Base-by-base conservation (phyloP, 768 basidiomycete species). In the Leccinellum rugosiceps region DNA sequence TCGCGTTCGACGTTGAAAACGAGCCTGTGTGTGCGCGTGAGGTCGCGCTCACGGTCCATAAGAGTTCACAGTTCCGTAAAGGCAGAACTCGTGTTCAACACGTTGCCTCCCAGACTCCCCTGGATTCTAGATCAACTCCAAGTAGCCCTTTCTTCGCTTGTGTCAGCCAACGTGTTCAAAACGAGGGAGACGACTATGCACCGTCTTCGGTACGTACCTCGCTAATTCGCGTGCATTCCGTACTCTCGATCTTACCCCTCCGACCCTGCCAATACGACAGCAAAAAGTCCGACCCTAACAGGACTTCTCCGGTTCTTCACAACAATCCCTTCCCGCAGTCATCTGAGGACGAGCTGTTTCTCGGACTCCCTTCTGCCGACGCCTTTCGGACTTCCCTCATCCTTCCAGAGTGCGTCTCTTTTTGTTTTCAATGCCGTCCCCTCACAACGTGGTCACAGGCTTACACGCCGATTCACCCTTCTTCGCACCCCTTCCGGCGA, bases 311-410 rank as follows among this genome's bases (percentile, higher is more conserved):
- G 49, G 63, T 74, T 52, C 74, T 79, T 56, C 72, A 72, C 57
- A 56, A 60, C 59, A 62, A 54, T 26, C 59, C 65, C 63, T 64
- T 69, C 63, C 58, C 70, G 41, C 72, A 69, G 14, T 63, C 71
- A 52, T 63, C 71, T 61, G 70, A 76, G 44, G 74, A 73, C 58
- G 76, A 76, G 46, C 61, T 69, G 49, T 75, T 84, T 3, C 83
- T 81, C 50, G 78, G 81, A 61, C 78, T 93, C 17, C 86, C 88
- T 53, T 81, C 87, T 9, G 75, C 79, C 45, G 83, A 81, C 76
- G 84, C 91, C 73, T 94, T 94, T 76, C 87, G 92, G 66, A 91
- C 92, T 30, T 92, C 90, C 58, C 81, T 88, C 68, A 92, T 94
- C 65, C 75, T 94, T 50, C 90, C 90, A 70, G 89, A 88, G 92